Evolutionary conservation across 1,284 basidiomycete species (phyloP).

Genomic region (Moesziomyces aphidis): DNA sequence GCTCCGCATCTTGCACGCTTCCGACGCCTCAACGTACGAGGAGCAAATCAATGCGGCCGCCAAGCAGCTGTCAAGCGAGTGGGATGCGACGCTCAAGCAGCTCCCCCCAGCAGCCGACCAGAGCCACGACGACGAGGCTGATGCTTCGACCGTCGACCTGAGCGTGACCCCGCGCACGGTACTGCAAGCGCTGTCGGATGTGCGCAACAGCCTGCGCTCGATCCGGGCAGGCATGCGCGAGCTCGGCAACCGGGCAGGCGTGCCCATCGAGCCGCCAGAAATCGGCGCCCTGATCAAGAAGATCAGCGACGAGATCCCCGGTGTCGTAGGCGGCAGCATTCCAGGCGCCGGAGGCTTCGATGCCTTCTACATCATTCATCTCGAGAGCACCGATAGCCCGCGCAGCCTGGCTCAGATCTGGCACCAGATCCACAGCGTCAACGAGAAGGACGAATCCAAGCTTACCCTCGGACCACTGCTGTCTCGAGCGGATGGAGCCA

Average conservation of each 20-base stretch:
- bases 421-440: conserved; percentile 32
- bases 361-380: conserved; percentile 86
- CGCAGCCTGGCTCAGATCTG: conserved; percentile 41
- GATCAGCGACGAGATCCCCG: conserved; percentile 77
- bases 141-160: conserved; percentile 7
- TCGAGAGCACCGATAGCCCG: conserved; percentile 23
- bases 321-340: conserved; percentile 92
- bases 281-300: conserved; percentile 88
- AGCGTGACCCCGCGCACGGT: conserved; percentile 20
- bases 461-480: conserved; percentile 38
- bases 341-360: conserved; percentile 98
- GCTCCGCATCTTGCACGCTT: conserved; percentile 50
- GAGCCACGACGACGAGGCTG: conserved; percentile 3
- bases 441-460: conserved; percentile 30
- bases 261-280: conserved; percentile 90
- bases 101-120: conserved; percentile 19
- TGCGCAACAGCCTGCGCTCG: conserved; percentile 71
- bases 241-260: conserved; percentile 83
- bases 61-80: conserved; percentile 23
- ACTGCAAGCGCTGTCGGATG: conserved; percentile 47
- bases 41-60: conserved; percentile 63
- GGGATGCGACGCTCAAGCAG: conserved; percentile 36
- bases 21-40: conserved; percentile 58
- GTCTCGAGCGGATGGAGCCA: conserved; percentile 34
- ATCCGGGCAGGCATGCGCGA: conserved; percentile 85